Evolutionary conservation across 495 filamentous ascomycete species (phyloP), one percentile per base, ranked within the genome.

Genomic region (Neurospora sp.): DNA sequence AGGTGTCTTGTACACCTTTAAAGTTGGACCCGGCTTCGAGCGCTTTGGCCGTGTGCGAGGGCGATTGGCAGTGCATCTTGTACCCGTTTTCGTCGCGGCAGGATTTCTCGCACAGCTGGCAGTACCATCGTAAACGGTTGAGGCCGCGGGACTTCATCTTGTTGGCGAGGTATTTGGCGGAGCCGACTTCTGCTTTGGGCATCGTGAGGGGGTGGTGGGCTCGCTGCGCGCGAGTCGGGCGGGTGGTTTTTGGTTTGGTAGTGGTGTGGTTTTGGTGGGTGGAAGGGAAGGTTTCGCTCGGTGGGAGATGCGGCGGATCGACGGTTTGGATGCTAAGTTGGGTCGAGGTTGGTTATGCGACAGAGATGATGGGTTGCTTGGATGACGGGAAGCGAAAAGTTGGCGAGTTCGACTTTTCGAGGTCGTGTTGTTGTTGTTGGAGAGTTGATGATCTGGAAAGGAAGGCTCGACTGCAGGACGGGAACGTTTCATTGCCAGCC

Each of bases 131-230:
- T 5, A 98, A 85, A 1, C 94, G 86, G 74, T 94, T 92, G 2
- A 97, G 85, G 48, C 95, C 95, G 83, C 94, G 95, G 75, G 90
- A 85, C 80, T 98, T 98, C 81, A 97, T 88, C 80, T 93, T 91
- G 82, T 98, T 98, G 81, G 86, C 88, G 68, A 98, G 86, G 74
- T 92, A 87, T 78, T 98, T 98, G 5, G 89, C 93, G 39, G 88
- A 90, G 35, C 96, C 96, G 27, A 92, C 89, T 85, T 98, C 96
- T 73, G 96, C 96, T 83, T 91, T 91, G 71, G 92, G 92, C 96
- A 98, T 27, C 27, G 27, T 27, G 27, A 27, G 27, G 27, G 27
- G 27, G 27, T 27, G 27, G 2, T 27, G 27, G 31, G 31, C 31
- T 35, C 31, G 75, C 77, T 76, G 59, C 78, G 77, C 73, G 75